Evolutionary conservation across 495 filamentous ascomycete species (phyloP).

Genomic region (Ramalina peruviana): DNA sequence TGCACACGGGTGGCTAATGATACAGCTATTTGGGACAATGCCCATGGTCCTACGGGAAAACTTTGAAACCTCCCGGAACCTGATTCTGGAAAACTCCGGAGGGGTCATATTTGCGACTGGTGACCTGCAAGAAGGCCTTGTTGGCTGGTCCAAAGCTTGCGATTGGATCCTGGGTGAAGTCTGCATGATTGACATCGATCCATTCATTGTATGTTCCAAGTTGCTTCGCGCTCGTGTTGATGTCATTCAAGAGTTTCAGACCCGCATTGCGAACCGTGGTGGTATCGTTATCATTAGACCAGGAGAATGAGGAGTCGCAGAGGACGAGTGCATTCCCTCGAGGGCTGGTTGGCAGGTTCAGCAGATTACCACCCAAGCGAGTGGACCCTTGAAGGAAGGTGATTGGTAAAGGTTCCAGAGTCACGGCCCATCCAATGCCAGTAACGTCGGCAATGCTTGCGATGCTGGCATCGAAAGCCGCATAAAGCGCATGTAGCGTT

Average conservation of each 20-base stretch:
- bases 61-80: conserved; percentile 29
- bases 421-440: conserved; percentile 13
- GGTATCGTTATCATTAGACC: not conserved
- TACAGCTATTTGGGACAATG: too few species aligned
- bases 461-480: conserved; percentile 9
- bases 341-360: conserved; percentile 6
- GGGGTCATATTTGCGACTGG: conserved; percentile 26
- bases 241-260: not conserved
- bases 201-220: conserved; percentile 34
- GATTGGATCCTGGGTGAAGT: conserved; percentile 25
- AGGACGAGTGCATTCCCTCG: not conserved
- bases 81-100: conserved; percentile 21
- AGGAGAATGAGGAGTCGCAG: not conserved
- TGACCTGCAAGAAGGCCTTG: conserved; percentile 15
- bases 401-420: too few species aligned
- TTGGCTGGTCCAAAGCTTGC: conserved; percentile 23
- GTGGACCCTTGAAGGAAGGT: not conserved
- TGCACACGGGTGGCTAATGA: too few species aligned
- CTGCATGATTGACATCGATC: conserved; percentile 40
- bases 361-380: conserved; percentile 2
- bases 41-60: conserved; percentile 3
- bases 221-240: conserved; percentile 22
- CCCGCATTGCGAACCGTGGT: not conserved
- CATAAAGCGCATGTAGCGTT: conserved; percentile 14
- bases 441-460: conserved; percentile 7